Evolutionary conservation across 768 basidiomycete genomes (phyloP), one percentile per base, ranked within the genome.

Genomic region (Austroboletus festivus): DNA sequence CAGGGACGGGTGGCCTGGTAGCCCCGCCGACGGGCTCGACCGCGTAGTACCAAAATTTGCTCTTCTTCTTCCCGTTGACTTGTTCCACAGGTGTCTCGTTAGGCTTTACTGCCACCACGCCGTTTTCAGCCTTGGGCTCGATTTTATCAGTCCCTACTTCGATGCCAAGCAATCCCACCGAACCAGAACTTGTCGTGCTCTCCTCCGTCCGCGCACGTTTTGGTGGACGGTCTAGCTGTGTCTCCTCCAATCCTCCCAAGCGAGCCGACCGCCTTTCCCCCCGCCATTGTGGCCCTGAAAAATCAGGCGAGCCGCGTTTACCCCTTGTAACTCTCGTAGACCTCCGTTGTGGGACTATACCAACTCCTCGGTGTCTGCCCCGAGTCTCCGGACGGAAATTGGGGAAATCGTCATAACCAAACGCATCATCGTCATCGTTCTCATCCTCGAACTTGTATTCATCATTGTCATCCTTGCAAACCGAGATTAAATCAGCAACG

Each of bases 1-100:
- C 57, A 26, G 19, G 46, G 21, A 40, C 38, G 16, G 54, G 46
- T 42, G 58, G 56, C 21, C 38, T 49, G 30, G 56, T 16, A 12
- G 69, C 54, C 21, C 68, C 71, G 8, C 76, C 65, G 38, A 78
- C 58, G 1, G 88, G 85, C 57, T 92, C 89, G 21, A 92, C 86
- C 18, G 89, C 89, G 54, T 93, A 93, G 38, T 86, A 85, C 89
- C 89, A 90, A 64, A 83, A 91, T 60, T 86, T 90, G 61, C 89
- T 91, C 65, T 78, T 83, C 71, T 88, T 91, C 72, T 85, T 89
- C 52, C 89, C 88, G 28, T 79, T 81, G 20, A 89, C 74, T 50
- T 84, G 78, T 49, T 89, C 89, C 62, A 89, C 54, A n/a, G 85
- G 85, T 37, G 82, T 71, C 61, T 92, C 88, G 30, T 74, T 82